Evolutionary conservation across 2,329 filamentous ascomycete species (phyloP).

Genomic region (Ophiostoma triangulosporum): DNA sequence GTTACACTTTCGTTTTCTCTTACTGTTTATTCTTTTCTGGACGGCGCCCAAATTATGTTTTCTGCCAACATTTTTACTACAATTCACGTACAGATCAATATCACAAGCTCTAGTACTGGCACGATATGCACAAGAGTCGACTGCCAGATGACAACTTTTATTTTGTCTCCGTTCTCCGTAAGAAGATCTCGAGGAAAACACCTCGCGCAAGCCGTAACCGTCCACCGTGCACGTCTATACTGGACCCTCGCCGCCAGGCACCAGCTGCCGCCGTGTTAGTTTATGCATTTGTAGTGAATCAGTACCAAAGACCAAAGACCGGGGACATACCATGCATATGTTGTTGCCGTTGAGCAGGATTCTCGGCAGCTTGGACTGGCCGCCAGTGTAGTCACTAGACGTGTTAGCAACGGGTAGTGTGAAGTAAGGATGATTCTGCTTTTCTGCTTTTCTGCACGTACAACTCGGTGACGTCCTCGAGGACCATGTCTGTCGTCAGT

Average conservation of each 20-base stretch:
- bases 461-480: slow-evolving; percentile 97
- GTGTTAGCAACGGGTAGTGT: not conserved
- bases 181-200: not conserved
- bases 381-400: slow-evolving; percentile 73
- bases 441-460: slow-evolving; percentile 31
- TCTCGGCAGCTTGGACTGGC: slow-evolving; percentile 80
- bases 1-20: not conserved
- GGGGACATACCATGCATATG: slow-evolving; percentile 78
- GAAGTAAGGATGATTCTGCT: not conserved
- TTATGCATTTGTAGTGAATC: not conserved
- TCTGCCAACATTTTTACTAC: too few species aligned
- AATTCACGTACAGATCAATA: too few species aligned
- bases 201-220: not conserved
- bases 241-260: slow-evolving; percentile 64
- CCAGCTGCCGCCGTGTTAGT: slow-evolving; percentile 38
- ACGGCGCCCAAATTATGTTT: too few species aligned
- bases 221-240: slow-evolving; percentile 14
- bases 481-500: slow-evolving; percentile 68
- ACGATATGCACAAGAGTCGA: too few species aligned
- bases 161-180: too few species aligned
- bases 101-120: too few species aligned
- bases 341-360: slow-evolving; percentile 97
- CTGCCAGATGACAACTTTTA: too few species aligned
- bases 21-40: not conserved
- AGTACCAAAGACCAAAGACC: not conserved